Percentiles rank a stretch among this genome's conserved stretches.
These are phyloP conservation scores for Scalesia atractyloides DNA, from an alignment of 129 eudicot genomes.

Conservation along the genomic window DNA sequence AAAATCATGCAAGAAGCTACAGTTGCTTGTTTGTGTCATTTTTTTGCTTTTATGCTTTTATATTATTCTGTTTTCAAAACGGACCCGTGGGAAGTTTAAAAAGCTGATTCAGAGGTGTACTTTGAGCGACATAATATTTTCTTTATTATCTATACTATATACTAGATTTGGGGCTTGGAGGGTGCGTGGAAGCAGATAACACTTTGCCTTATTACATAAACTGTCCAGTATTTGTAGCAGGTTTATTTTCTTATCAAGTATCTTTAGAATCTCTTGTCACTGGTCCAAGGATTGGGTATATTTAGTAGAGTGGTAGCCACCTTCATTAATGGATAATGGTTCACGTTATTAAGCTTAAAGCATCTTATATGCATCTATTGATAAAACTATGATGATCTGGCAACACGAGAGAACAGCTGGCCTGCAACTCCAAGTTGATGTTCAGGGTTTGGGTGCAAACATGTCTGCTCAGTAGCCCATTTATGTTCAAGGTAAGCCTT, in stretches of 20 bases:
- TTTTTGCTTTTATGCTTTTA: constrained; percentile 34
- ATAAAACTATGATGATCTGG: constrained; percentile 99
- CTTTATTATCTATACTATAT: background rate
- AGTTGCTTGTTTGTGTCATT: constrained; percentile 33
- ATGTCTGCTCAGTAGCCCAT: constrained; percentile 99
- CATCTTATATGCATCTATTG: constrained; percentile 96
- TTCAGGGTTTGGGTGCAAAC: constrained; percentile 91
- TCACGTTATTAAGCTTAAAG: constrained; percentile 68
- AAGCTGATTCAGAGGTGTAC: constrained; percentile 73
- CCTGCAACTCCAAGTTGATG: constrained; percentile 62
- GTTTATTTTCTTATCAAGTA: constrained; percentile 73
- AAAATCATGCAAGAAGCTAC: constrained; percentile 19
- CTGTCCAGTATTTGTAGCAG: constrained; percentile 77
- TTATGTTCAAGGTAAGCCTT: constrained; percentile 64
- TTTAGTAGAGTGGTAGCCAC: constrained; percentile 98
- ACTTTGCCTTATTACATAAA: constrained; percentile 81
- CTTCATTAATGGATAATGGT: constrained; percentile 48
- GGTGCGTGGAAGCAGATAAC: constrained; percentile 40
- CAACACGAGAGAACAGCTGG: constrained; percentile 88
- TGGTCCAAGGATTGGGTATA: constrained; percentile 98
- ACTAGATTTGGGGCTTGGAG: too few species aligned
- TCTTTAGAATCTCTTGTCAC: constrained; percentile 87
- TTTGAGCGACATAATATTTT: constrained; percentile 43
- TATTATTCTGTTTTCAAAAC: too few species aligned
- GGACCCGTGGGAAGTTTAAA: constrained; percentile 64